Evolutionary conservation across 1,139 yeast species (phyloP).

Genomic region (Saccharomyces hybrid): DNA sequence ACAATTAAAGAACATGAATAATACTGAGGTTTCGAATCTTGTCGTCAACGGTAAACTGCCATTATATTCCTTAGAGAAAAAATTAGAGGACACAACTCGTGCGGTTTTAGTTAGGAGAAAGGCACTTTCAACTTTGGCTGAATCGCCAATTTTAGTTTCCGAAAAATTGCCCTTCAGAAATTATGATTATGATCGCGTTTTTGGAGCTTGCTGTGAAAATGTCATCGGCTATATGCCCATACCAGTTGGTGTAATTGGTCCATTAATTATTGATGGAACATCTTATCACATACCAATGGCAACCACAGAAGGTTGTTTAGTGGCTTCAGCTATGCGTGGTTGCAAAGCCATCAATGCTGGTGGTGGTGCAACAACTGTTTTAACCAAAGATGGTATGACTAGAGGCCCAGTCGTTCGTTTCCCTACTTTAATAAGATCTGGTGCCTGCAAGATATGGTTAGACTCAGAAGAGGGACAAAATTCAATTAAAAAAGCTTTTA

Average conservation of each 20-base stretch:
- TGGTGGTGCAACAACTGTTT: slow-evolving; percentile 87
- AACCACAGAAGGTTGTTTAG: slow-evolving; percentile 96
- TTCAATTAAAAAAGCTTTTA: slow-evolving; percentile 76
- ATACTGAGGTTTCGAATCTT: slow-evolving; percentile 66
- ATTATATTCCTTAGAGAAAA: slow-evolving; percentile 86
- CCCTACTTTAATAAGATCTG: slow-evolving; percentile 75
- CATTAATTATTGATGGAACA: slow-evolving; percentile 77
- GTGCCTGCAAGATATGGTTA: slow-evolving; percentile 90
- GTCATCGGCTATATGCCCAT: slow-evolving; percentile 93
- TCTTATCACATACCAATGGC: slow-evolving; percentile 95
- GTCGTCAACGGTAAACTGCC: slow-evolving; percentile 80
- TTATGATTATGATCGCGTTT: slow-evolving; percentile 89
- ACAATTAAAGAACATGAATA: slow-evolving; percentile 51
- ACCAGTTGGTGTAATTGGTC: slow-evolving; percentile 97
- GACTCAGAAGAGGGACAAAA: slow-evolving; percentile 91
- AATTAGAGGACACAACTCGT: slow-evolving; percentile 74
- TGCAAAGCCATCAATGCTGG: slow-evolving; percentile 97
- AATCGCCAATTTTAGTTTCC: slow-evolving; percentile 69
- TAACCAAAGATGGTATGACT: slow-evolving; percentile 96
- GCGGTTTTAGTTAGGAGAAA: slow-evolving; percentile 91
- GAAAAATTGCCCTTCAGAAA: slow-evolving; percentile 65
- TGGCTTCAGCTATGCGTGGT: slow-evolving; percentile 98
- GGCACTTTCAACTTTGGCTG: slow-evolving; percentile 74
- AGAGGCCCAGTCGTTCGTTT: slow-evolving; percentile 96
- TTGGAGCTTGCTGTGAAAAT: slow-evolving; percentile 98